Base-by-base conservation (phyloP, 2,329 filamentous ascomycete species). In the Fusarium penzigii region DNA sequence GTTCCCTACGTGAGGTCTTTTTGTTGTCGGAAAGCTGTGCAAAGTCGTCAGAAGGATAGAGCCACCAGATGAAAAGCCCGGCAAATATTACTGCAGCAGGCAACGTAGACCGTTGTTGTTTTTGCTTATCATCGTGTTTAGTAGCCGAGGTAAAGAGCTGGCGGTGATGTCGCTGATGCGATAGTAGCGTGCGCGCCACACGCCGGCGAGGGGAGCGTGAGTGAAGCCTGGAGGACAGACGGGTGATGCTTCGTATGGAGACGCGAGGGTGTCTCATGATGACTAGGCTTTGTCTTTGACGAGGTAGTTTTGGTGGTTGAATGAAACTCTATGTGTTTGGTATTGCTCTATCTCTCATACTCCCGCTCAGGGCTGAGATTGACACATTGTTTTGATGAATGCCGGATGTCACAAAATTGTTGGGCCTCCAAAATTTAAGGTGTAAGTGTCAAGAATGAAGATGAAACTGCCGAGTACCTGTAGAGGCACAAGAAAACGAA, bases 1-100 rank as follows among this genome's bases (percentile, higher is more conserved):
- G 42, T 32, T 20, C 49, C n/a, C 46, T 49, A 34, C 13, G 47
- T 44, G 32, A 11, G 32, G 32, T 56, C 29, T 44, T 53, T 29
- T 55, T 56, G 32, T 48, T 53, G 29, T 50, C 44, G 13, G 70
- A 72, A 34, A 75, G 66, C 52, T 66, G 65, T 41, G 69, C 68
- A 60, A 77, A 75, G 42, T 76, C 74, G 36, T 75, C 72, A 40
- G 72, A 69, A 44, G 75, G 75, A 48, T 77, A 77, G 5, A 77
- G 67, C 66, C 67, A 70, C 75, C 75, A 77, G 42, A 73, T 65
- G 45, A 75, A 70, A 32, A 76, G 60, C n/a, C 68, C 68, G 41
- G 67, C 65, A 25, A 70, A 65, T 50, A 72, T 59, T 53, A 74
- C 61, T 52, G 66, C 68, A 45, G 66, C 60, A 10, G 71, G 65